Conservation (phyloP, 2,329 filamentous ascomycete genomes). For the Nigrospora sphaerica region DNA sequence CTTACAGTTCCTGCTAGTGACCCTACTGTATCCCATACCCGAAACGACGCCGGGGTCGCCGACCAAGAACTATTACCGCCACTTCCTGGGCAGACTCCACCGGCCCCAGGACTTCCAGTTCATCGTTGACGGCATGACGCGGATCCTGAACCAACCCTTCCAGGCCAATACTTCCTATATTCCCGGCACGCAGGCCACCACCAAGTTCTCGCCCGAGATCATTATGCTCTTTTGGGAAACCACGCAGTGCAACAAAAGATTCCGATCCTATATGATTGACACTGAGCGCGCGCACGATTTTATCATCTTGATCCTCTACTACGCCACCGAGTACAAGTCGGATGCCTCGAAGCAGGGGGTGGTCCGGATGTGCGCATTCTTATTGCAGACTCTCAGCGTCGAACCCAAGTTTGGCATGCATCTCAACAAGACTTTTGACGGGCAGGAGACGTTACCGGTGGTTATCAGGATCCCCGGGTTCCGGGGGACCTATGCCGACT, state of each 20-base stretch:
- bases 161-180: slow-evolving; percentile 81
- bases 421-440: slow-evolving; percentile 82
- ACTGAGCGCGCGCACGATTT: slow-evolving; percentile 92
- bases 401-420: slow-evolving; percentile 86
- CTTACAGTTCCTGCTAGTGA: slow-evolving; percentile 79
- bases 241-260: slow-evolving; percentile 94
- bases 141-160: slow-evolving; percentile 86
- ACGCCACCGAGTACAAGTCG: slow-evolving; percentile 81
- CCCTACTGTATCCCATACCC: slow-evolving; percentile 81
- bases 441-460: slow-evolving; percentile 77
- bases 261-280: slow-evolving; percentile 93
- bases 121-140: slow-evolving; percentile 87
- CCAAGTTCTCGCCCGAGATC: slow-evolving; percentile 89
- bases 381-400: slow-evolving; percentile 89
- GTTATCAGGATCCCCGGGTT: slow-evolving; percentile 80
- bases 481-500: slow-evolving; percentile 86
- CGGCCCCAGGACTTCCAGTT: slow-evolving; percentile 97
- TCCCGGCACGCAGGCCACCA: slow-evolving; percentile 70
- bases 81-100: slow-evolving; percentile 85
- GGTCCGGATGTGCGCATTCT: slow-evolving; percentile 95
- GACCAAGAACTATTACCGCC: slow-evolving; percentile 87
- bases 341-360: slow-evolving; percentile 86
- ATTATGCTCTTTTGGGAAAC: slow-evolving; percentile 97
- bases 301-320: slow-evolving; percentile 82
- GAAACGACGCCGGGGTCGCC: slow-evolving; percentile 58